Evolutionary conservation across 768 basidiomycete genomes (phyloP).

Genomic region (Baorangia bicolor): DNA sequence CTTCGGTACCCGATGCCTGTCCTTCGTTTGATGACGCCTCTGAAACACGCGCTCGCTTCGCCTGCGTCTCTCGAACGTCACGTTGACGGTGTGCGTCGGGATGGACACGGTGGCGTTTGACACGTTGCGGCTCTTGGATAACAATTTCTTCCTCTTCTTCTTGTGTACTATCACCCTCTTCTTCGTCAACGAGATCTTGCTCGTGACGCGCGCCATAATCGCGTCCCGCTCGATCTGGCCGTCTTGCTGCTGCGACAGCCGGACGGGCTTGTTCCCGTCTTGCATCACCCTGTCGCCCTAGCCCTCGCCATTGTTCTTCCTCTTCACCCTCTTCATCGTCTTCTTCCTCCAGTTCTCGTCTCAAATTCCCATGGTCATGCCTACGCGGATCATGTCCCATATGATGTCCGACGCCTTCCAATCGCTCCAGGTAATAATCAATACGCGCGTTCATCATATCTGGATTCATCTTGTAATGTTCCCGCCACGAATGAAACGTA

Average conservation of each 20-base stretch:
- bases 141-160: neutral
- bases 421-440: conserved; percentile 21
- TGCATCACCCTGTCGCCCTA: neutral
- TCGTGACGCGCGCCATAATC: neutral
- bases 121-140: neutral
- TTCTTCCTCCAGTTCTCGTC: neutral
- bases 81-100: conserved; percentile 3
- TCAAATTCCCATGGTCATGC: neutral
- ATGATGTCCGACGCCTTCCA: conserved; percentile 19
- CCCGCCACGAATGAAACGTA: conserved; percentile 61
- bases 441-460: conserved; percentile 43
- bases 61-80: neutral
- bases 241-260: neutral
- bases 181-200: conserved; percentile 7
- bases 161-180: neutral
- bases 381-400: conserved; percentile 26
- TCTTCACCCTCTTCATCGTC: conserved; percentile 14
- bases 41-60: conserved; percentile 17
- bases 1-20: neutral
- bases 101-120: conserved; percentile 17
- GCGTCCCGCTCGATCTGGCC: neutral
- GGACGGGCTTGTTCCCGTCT: neutral
- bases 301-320: conserved; percentile 2
- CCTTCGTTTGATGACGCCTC: neutral
- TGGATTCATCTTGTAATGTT: conserved; percentile 51